phyloP scores from a whole-genome alignment of 805 yeast species.

The Cyberlindnera bimundalis region DNA sequence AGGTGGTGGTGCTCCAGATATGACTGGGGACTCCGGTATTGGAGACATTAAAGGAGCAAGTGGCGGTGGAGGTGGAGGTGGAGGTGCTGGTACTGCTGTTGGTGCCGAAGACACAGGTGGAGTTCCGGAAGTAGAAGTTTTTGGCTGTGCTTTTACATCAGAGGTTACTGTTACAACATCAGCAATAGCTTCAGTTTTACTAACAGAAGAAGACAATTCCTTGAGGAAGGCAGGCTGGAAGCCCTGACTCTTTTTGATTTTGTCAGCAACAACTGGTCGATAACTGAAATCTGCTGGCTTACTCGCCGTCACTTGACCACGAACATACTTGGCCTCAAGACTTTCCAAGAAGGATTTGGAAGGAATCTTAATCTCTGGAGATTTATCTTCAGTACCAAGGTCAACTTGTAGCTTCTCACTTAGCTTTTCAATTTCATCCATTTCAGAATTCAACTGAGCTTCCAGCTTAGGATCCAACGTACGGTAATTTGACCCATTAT shows the following conservation, averaged over 20 bases:
- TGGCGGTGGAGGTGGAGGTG: too few relatives aligned
- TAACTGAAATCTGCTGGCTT: constrained; percentile 17
- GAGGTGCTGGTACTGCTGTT: too few relatives aligned
- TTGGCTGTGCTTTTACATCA: constrained; percentile 12
- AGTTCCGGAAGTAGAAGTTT: constrained; percentile 10
- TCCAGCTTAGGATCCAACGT: constrained; percentile 36
- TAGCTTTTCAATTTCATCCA: constrained; percentile 28
- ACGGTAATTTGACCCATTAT: constrained; percentile 18
- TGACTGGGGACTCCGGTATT: constrained; percentile 21
- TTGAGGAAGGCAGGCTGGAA: constrained; percentile 49
- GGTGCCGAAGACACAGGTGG: too few relatives aligned
- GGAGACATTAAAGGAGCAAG: constrained; percentile 8
- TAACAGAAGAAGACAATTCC: constrained; percentile 51
- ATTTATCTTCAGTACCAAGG: constrained; percentile 7
- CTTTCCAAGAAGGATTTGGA: constrained; percentile 26
- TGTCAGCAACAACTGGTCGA: constrained; percentile 25
- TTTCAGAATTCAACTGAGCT: constrained; percentile 38
- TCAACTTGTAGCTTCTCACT: constrained; percentile 22
- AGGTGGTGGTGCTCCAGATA: constrained; percentile 2
- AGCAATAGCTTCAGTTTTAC: constrained; percentile 31
- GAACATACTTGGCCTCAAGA: constrained; percentile 43
- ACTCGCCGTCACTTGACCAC: constrained; percentile 39
- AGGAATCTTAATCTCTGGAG: constrained; percentile 9
- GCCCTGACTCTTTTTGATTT: constrained; percentile 32
- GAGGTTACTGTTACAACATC: constrained; percentile 3